Conservation (phyloP, 1,284 basidiomycete species). For the Afroboletus lepidellus region DNA sequence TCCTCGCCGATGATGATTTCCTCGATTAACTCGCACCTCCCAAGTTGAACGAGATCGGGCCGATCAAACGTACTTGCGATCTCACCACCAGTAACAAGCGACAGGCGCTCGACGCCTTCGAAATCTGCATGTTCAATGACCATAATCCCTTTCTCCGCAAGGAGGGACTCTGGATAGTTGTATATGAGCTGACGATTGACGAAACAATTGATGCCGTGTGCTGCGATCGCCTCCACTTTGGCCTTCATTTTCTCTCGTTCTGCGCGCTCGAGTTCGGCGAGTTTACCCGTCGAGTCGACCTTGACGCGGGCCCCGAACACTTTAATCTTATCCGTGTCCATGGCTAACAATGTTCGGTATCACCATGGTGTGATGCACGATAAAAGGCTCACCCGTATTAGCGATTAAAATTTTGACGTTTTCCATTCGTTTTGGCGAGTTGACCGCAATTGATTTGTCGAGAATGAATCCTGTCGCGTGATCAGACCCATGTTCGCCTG, state of each 20-base stretch:
- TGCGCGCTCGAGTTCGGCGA: slow-evolving; percentile 96
- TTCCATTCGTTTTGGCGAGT: slow-evolving; percentile 92
- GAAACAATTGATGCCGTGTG: slow-evolving; percentile 96
- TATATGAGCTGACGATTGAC: slow-evolving; percentile 99
- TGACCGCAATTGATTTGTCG: slow-evolving; percentile 94
- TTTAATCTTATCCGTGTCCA: slow-evolving; percentile 99
- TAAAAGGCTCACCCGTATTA: slow-evolving; percentile 77
- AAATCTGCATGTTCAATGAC: slow-evolving; percentile 99
- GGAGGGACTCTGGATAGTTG: slow-evolving; percentile 96
- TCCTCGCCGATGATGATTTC: slow-evolving; percentile 99
- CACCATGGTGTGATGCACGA: background rate
- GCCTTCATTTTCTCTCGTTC: slow-evolving; percentile 99
- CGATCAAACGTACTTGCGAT: slow-evolving; percentile 95
- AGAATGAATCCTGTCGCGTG: slow-evolving; percentile 83
- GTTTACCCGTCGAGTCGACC: slow-evolving; percentile 93
- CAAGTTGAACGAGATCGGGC: slow-evolving; percentile 92
- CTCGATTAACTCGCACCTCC: slow-evolving; percentile 92
- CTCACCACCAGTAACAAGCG: slow-evolving; percentile 96
- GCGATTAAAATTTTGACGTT: slow-evolving; percentile 97
- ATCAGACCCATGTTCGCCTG: background rate
- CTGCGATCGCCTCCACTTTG: slow-evolving; percentile 93
- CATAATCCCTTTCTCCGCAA: slow-evolving; percentile 93
- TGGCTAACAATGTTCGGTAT: slow-evolving; percentile 53
- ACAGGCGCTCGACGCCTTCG: slow-evolving; percentile 95
- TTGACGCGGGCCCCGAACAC: slow-evolving; percentile 96